Evolutionary conservation across 2,329 filamentous ascomycete species (phyloP).

Genomic region (Aspergillus carbonarius): DNA sequence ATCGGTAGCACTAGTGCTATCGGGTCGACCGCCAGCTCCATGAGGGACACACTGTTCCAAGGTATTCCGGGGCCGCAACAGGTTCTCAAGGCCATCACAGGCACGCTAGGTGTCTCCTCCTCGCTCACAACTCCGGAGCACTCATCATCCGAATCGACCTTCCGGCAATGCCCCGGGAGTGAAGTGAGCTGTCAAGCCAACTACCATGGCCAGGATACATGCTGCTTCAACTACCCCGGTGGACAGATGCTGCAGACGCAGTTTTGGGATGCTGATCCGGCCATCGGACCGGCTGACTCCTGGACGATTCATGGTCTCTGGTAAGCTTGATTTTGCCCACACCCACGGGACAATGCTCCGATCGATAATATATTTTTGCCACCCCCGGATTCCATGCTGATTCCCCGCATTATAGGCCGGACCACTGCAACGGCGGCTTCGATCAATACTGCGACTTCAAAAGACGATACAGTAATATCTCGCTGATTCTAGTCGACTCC

Average conservation of each 20-base stretch:
- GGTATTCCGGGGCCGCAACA: constrained; percentile 36
- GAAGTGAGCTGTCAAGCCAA: constrained; percentile 64
- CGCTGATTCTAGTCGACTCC: constrained; percentile 57
- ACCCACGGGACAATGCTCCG: neutral
- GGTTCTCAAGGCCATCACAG: constrained; percentile 34
- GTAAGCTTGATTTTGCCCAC: constrained; percentile 32
- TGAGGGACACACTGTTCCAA: constrained; percentile 15
- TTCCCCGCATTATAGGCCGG: constrained; percentile 47
- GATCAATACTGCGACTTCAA: constrained; percentile 63
- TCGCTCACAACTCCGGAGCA: constrained; percentile 17
- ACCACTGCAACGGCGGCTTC: constrained; percentile 69
- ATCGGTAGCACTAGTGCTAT: constrained; percentile 7
- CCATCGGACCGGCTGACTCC: constrained; percentile 64
- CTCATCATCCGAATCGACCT: constrained; percentile 11
- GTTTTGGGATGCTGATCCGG: constrained; percentile 71
- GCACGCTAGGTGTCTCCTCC: constrained; percentile 30
- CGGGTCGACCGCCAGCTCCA: constrained; percentile 10
- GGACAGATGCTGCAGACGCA: constrained; percentile 72
- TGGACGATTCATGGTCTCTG: constrained; percentile 76
- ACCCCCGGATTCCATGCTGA: neutral
- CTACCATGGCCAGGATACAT: constrained; percentile 61
- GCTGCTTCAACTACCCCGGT: constrained; percentile 72
- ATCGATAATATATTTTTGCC: neutral
- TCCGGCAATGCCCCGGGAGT: constrained; percentile 32
- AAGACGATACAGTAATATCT: constrained; percentile 66